A percentile compares a stretch with the other conserved stretches of the same genome.
phyloP scores from a whole-genome alignment of 2,329 filamentous ascomycete species.

The Aspergillus spinulosporus region DNA sequence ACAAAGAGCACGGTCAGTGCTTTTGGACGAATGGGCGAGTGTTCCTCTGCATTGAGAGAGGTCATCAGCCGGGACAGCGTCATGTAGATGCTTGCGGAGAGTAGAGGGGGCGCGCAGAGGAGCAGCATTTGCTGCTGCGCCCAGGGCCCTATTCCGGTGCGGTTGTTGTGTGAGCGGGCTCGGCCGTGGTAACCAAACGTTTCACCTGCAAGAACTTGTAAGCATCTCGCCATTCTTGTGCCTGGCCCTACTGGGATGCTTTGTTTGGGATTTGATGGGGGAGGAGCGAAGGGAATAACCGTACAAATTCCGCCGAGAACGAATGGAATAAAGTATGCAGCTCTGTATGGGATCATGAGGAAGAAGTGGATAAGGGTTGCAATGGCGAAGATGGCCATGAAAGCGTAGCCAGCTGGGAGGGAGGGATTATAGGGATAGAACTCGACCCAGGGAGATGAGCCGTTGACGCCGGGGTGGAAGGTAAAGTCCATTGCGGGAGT shows the following conservation, averaged over 20 bases:
- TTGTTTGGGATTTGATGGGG: no score
- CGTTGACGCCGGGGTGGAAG: conserved; percentile 33
- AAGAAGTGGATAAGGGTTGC: conserved; percentile 32
- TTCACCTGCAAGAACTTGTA: conserved; percentile 25
- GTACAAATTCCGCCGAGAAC: conserved; percentile 41
- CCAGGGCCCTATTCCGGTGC: conserved; percentile 31
- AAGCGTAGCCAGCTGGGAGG: conserved; percentile 36
- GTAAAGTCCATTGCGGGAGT: conserved; percentile 32
- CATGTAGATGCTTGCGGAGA: conserved; percentile 44
- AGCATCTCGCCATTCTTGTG: no score
- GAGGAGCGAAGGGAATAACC: background rate
- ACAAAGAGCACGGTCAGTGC: conserved; percentile 44
- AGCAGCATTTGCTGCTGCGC: conserved; percentile 42
- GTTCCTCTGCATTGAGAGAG: conserved; percentile 36
- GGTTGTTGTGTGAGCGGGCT: conserved; percentile 34
- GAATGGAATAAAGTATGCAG: conserved; percentile 41
- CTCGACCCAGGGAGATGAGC: conserved; percentile 33
- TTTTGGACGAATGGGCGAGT: conserved; percentile 36
- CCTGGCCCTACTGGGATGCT: background rate
- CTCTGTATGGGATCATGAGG: conserved; percentile 33
- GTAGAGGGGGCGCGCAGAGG: conserved; percentile 44
- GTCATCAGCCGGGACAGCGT: conserved; percentile 43
- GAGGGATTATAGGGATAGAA: conserved; percentile 42
- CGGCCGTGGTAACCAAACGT: conserved; percentile 40
- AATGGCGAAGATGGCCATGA: conserved; percentile 37